Evolutionary conservation across 805 yeast genomes (phyloP).

Genomic region (Candida broadrunensis): DNA sequence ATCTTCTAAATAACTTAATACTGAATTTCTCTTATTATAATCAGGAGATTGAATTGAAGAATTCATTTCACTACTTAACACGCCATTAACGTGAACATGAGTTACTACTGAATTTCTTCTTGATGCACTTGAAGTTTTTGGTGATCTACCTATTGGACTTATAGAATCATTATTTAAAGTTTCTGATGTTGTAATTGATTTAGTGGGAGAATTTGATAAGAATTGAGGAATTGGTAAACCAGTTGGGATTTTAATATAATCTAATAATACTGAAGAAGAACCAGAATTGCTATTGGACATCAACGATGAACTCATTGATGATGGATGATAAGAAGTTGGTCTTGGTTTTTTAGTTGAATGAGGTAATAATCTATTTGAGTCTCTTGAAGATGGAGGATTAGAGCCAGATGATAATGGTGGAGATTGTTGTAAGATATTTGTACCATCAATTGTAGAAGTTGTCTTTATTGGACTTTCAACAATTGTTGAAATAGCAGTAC

Average conservation of each 20-base stretch:
- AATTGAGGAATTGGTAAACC: constrained; percentile 30
- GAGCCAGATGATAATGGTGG: constrained; percentile 2
- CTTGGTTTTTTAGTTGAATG: constrained; percentile 60
- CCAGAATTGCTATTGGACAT: constrained; percentile 13
- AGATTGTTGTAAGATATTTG: not conserved
- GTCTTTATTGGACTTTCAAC: constrained; percentile 38
- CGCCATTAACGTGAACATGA: constrained; percentile 43
- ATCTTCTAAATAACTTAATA: constrained; percentile 42
- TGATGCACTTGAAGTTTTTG: constrained; percentile 8
- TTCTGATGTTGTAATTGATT: constrained; percentile 19
- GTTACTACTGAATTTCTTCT: constrained; percentile 41
- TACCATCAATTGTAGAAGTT: not conserved
- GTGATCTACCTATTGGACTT: not conserved
- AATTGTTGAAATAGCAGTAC: constrained; percentile 43
- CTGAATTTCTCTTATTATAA: constrained; percentile 34
- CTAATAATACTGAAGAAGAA: constrained; percentile 14
- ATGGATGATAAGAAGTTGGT: constrained; percentile 83
- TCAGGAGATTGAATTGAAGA: constrained; percentile 7
- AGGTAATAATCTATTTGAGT: constrained; percentile 37
- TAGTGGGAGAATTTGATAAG: constrained; percentile 38
- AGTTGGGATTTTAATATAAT: constrained; percentile 32
- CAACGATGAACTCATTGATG: constrained; percentile 37
- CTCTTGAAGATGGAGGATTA: constrained; percentile 11
- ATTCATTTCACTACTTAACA: constrained; percentile 27
- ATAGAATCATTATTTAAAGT: constrained; percentile 1